phyloP scores from a whole-genome alignment of 1,284 basidiomycete species.

The Nidula niveotomentosa region DNA sequence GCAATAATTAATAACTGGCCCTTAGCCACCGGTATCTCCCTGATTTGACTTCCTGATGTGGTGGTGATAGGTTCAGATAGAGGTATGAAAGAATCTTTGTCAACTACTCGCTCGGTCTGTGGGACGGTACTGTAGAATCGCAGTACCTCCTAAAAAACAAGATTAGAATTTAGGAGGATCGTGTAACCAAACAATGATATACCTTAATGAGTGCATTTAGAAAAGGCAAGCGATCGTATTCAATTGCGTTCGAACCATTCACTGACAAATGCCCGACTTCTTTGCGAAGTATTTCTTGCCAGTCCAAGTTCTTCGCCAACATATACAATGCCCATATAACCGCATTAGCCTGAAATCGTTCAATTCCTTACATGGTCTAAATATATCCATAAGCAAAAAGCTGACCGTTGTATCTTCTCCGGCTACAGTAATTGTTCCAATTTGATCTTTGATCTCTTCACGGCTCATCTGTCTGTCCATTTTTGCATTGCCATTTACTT shows the following conservation, averaged over 20 bases:
- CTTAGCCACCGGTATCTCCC: background rate
- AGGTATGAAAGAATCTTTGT: background rate
- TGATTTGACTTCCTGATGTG: background rate
- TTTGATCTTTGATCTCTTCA: background rate
- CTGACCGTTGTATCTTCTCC: conserved; percentile 1
- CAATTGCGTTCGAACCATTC: background rate
- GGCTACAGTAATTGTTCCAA: background rate
- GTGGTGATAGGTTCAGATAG: background rate
- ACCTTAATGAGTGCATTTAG: conserved; percentile 1
- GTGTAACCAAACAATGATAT: background rate
- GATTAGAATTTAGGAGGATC: background rate
- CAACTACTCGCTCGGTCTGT: background rate
- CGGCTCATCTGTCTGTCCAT: background rate
- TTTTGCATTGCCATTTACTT: background rate
- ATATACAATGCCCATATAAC: background rate
- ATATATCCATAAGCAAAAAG: background rate
- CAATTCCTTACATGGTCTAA: background rate
- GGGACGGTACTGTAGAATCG: background rate
- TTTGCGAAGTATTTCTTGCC: background rate
- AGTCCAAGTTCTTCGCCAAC: background rate
- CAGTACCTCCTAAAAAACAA: background rate
- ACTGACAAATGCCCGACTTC: background rate
- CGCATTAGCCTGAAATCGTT: background rate
- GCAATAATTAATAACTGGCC: background rate
- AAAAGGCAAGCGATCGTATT: background rate